Conservation (phyloP, 768 basidiomycete species). For the Tylopilus rubrobrunneus region DNA sequence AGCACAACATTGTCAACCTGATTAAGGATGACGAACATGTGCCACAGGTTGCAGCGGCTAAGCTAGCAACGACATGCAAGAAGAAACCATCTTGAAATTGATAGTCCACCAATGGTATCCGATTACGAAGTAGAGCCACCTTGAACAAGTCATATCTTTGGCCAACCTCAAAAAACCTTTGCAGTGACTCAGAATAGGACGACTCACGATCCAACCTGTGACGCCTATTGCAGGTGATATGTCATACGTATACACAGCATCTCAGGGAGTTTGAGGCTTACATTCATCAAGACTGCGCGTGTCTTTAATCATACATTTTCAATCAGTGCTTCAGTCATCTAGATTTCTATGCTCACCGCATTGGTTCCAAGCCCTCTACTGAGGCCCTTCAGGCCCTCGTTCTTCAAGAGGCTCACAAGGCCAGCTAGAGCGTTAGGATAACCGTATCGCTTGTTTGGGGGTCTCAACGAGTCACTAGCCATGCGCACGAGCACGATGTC, state of each 20-base stretch:
- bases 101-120: slow-evolving; percentile 52
- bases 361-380: slow-evolving; percentile 77
- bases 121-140: slow-evolving; percentile 45
- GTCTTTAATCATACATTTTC: slow-evolving; percentile 32
- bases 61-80: slow-evolving; percentile 65
- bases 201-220: slow-evolving; percentile 81
- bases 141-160: slow-evolving; percentile 78
- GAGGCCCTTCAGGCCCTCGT: slow-evolving; percentile 69
- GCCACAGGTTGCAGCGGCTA: slow-evolving; percentile 69
- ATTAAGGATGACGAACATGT: slow-evolving; percentile 52
- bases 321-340: not conserved
- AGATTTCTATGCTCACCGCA: slow-evolving; percentile 42
- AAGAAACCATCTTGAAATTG: slow-evolving; percentile 62
- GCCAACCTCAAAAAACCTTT: slow-evolving; percentile 3
- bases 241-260: not conserved
- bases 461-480: slow-evolving; percentile 80
- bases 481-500: slow-evolving; percentile 80
- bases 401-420: slow-evolving; percentile 56
- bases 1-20: not conserved
- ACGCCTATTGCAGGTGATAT: slow-evolving; percentile 42
- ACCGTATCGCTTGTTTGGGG: slow-evolving; percentile 67
- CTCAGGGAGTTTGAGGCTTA: slow-evolving; percentile 30
- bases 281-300: slow-evolving; percentile 74
- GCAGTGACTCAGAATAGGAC: not conserved
- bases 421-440: slow-evolving; percentile 81